Evolutionary conservation across 768 basidiomycete species (phyloP), one percentile per base, ranked within the genome.

Genomic region (Termitomyces heimii): DNA sequence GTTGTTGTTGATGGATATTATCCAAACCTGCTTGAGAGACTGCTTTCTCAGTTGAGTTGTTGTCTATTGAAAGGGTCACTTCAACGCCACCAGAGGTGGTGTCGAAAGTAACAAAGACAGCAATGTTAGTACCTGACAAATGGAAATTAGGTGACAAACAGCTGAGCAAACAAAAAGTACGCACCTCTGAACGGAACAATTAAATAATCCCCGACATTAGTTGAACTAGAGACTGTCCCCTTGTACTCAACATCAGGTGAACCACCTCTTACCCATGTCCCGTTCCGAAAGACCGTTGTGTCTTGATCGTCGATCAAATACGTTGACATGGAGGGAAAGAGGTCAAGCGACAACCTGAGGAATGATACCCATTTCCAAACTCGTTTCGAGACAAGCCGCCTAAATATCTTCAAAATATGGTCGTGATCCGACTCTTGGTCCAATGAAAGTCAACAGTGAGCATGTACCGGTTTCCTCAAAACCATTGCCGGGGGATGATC

Each of bases 251-350:
- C 32, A 32, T 45, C 9, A 1, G 61, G 0, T 5, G 63, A 56
- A 0, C 74, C 75, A 2, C 74, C 72, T 12, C n/a, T 39, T 8
- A 56, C 39, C 75, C 75, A 76, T 8, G 53, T 65, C 2, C 74
- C 75, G 32, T 61, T 70, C 52, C 70, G 71, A 8, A 47, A 56
- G 8, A 76, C 70, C 24, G 62, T 65, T 20, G 59, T 47, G 50
- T 73, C 72, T 47, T 62, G 67, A 63, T 76, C 74, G 62, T 76
- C 74, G 51, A 76, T 70, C 43, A 73, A 67, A 37, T 63, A 62
- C 16, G 58, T 67, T 26, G 52, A 34, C 51, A 56, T 51, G 16
- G 20, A 34, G 14, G 29, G 16, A n/a, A 39, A 31, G 31, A 35
- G 24, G 16, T 46, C 34, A 53, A 13, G 26, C 10, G 10, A 24